These are phyloP conservation scores for Leccinum uliginosum DNA, from an alignment of 768 basidiomycete genomes.

Conservation along the genomic window DNA sequence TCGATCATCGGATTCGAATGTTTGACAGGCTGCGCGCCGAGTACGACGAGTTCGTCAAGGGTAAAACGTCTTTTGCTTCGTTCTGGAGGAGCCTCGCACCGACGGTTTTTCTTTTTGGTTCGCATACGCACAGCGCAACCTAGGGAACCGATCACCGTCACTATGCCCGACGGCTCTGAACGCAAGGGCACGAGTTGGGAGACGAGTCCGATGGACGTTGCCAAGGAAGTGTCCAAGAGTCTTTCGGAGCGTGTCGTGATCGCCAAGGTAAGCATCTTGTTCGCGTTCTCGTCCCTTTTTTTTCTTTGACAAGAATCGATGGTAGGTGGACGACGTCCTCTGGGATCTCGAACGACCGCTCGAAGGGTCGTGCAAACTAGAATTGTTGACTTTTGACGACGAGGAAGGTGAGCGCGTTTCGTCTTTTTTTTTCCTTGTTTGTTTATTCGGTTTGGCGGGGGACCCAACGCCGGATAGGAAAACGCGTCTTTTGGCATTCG, in stretches of 20 bases:
- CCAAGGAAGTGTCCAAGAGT: slow-evolving; percentile 81
- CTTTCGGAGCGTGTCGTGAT: slow-evolving; percentile 89
- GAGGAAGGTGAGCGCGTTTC: slow-evolving; percentile 54
- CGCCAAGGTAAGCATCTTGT: slow-evolving; percentile 63
- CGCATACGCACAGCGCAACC: slow-evolving; percentile 55
- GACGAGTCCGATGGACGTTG: slow-evolving; percentile 89
- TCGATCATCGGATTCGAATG: slow-evolving; percentile 85
- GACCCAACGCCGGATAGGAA: slow-evolving; percentile 47
- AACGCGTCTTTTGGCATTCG: slow-evolving; percentile 99
- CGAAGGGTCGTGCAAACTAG: slow-evolving; percentile 77
- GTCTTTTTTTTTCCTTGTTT: not conserved
- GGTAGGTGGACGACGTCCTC: slow-evolving; percentile 69
- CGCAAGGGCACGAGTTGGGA: slow-evolving; percentile 89
- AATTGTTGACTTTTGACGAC: slow-evolving; percentile 89
- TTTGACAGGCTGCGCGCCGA: slow-evolving; percentile 85
- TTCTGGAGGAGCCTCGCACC: too few species aligned
- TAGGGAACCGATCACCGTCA: slow-evolving; percentile 77
- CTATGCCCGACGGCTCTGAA: slow-evolving; percentile 81
- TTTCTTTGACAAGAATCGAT: too few species aligned
- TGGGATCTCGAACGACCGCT: slow-evolving; percentile 97
- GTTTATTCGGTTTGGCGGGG: too few species aligned
- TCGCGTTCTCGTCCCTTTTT: not conserved
- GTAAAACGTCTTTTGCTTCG: slow-evolving; percentile 41
- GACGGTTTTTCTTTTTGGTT: too few species aligned
- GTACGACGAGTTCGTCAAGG: slow-evolving; percentile 74